Evolutionary conservation across 345 rosid genomes (phyloP), one percentile per base, ranked within the genome.

Genomic region (Geranium rotundifolium): DNA sequence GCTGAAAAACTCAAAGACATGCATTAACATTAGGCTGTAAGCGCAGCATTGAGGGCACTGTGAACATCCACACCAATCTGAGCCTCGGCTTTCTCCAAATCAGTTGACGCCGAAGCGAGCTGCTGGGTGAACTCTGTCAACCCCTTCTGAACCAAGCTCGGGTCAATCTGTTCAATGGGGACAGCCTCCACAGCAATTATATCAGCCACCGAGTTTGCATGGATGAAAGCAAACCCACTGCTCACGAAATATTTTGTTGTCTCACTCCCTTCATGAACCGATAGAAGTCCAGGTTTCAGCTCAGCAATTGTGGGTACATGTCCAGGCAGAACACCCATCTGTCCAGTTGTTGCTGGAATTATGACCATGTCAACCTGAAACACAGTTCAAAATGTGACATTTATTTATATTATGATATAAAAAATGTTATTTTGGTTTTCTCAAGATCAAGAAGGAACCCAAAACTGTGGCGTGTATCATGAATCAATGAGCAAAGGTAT

Each of bases 301-400:
- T 92, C 98, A 19, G 93, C 84, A 57, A 92, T 85, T 46, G 95
- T 84, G 0, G 93, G 82, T 16, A 85, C 95, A 57, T 87, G 95
- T 63, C 93, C 93, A 0, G 96, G 96, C 71, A 92, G 74, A 58
- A 89, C 90, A 69, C 96, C 98, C 93, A 89, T 89, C 61, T 92
- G 95, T 58, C 95, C 93, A 1, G 93, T 85, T 54, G 96, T 81
- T 58, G 98, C 91, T 54, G 98, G 98, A 30, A 89, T 67, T 50
- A 92, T 87, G 65, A 92, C 89, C 98, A 92, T 87, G 81, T 85
- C 98, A 71, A 89, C 96, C 98, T 92, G 77, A 71, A 4, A 63
- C 27, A 27, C 29, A 56, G 5, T 39, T 18, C 54, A 59, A 60
- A 17, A 4, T 5, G 12, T 23, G 41, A 70, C 13, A 18, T 1